These are phyloP conservation scores for Plasmodium fragile DNA, from an alignment of 169 alveolate genomes.

Conservation along the genomic window DNA sequence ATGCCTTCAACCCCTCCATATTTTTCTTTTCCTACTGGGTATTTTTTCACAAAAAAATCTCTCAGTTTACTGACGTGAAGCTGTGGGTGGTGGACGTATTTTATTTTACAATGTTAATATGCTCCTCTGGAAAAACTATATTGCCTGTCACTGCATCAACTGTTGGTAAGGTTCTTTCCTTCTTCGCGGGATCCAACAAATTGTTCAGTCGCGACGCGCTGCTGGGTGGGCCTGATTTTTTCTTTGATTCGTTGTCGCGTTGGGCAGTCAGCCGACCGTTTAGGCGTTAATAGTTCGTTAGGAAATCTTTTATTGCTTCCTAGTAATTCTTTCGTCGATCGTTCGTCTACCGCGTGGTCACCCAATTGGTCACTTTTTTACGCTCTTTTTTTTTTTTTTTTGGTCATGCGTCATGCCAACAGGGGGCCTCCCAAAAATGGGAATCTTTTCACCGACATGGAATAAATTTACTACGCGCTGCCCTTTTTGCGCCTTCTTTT, in stretches of 20 bases:
- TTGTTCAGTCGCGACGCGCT: neutral
- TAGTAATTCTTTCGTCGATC: neutral
- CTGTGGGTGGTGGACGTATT: neutral
- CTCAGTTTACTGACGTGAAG: neutral
- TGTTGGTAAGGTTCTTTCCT: neutral
- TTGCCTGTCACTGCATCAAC: neutral
- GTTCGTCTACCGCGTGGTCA: neutral
- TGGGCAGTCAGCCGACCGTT: neutral
- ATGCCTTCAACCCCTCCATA: conserved; percentile 13
- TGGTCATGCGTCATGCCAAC: neutral
- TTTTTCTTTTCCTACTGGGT: neutral
- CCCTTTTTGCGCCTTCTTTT: neutral
- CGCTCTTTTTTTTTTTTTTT: neutral
- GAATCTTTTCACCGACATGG: neutral
- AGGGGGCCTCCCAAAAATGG: neutral
- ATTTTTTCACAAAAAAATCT: neutral
- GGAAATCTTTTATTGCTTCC: neutral
- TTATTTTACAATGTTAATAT: neutral
- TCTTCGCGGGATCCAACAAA: neutral
- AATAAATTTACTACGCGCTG: neutral
- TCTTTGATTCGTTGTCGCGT: neutral
- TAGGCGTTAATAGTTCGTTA: neutral
- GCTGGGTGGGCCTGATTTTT: neutral
- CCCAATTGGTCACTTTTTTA: neutral
- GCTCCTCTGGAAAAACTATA: neutral